A percentile compares a stretch with the other conserved stretches of the same genome.
phyloP scores from a whole-genome alignment of 2,329 filamentous ascomycete genomes.

The Aspergillus sp. region DNA sequence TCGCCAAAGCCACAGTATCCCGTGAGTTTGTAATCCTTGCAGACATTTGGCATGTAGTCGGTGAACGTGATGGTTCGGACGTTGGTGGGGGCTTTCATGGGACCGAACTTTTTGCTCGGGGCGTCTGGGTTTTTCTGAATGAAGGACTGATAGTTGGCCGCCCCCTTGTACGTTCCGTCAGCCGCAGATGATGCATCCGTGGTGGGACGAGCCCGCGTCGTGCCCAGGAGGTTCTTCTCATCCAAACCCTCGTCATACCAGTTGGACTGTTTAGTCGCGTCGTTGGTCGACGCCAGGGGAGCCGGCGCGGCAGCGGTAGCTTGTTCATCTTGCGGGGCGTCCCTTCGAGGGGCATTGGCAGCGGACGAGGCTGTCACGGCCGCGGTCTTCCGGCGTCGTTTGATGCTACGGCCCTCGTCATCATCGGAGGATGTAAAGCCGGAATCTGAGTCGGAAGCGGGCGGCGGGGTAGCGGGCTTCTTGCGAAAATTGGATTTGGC shows the following conservation, averaged over 20 bases:
- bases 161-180: constrained; percentile 74
- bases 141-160: constrained; percentile 70
- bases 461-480: constrained; percentile 74
- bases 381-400: constrained; percentile 71
- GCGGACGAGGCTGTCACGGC: constrained; percentile 65
- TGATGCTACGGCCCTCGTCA: constrained; percentile 72
- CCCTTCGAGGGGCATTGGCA: constrained; percentile 34
- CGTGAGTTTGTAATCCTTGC: constrained; percentile 89
- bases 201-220: constrained; percentile 24
- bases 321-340: constrained; percentile 52
- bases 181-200: constrained; percentile 24
- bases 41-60: constrained; percentile 89
- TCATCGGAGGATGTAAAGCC: constrained; percentile 74
- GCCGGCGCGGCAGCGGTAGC: constrained; percentile 60
- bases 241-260: constrained; percentile 76
- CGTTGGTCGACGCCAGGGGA: constrained; percentile 68
- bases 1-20: constrained; percentile 72
- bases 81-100: constrained; percentile 81
- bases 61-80: constrained; percentile 86
- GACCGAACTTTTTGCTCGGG: constrained; percentile 69
- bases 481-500: constrained; percentile 77
- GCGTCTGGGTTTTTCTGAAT: constrained; percentile 80
- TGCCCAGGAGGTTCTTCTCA: constrained; percentile 47
- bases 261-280: constrained; percentile 84
- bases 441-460: constrained; percentile 56